Conservation (phyloP, 73 alveolate genomes). For the Paramecium caudatum region DNA sequence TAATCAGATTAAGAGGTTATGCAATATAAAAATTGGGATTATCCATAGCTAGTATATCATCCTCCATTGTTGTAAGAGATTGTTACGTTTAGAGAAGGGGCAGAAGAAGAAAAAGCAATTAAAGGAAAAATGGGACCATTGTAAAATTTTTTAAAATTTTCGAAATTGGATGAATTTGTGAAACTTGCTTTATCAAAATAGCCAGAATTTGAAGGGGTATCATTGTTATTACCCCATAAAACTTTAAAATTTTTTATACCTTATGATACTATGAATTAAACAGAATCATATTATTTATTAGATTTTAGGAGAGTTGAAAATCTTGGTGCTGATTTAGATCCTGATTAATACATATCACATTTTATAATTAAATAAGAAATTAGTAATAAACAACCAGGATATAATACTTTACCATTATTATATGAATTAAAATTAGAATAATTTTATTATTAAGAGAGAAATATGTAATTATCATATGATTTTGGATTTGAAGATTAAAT, state of each 20-base stretch:
- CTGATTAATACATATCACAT: constrained; percentile 8
- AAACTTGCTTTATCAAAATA: constrained; percentile 7
- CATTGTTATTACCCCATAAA: constrained; percentile 62
- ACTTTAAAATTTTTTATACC: constrained; percentile 41
- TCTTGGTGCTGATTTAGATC: constrained; percentile 65
- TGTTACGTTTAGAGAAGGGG: constrained; percentile 67
- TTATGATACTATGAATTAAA: background rate
- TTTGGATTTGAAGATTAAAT: constrained; percentile 64
- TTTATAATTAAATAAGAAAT: background rate
- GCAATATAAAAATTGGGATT: constrained; percentile 77
- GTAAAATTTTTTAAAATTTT: background rate
- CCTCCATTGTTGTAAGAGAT: constrained; percentile 69
- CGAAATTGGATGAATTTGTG: constrained; percentile 1
- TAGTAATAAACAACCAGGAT: constrained; percentile 42
- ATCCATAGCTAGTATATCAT: constrained; percentile 65
- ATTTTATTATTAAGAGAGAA: constrained; percentile 60
- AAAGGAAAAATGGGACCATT: constrained; percentile 73
- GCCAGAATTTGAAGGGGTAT: constrained; percentile 48
- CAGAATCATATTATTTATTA: constrained; percentile 56
- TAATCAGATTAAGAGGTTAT: constrained; percentile 76
- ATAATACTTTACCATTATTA: background rate
- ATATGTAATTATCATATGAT: constrained; percentile 67
- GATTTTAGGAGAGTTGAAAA: background rate
- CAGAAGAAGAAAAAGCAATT: constrained; percentile 74
- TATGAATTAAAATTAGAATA: constrained; percentile 68